A percentile compares a stretch with the other conserved stretches of the same genome.
Evolutionary conservation across 768 basidiomycete species (phyloP).

Genomic region (Russula sp.): DNA sequence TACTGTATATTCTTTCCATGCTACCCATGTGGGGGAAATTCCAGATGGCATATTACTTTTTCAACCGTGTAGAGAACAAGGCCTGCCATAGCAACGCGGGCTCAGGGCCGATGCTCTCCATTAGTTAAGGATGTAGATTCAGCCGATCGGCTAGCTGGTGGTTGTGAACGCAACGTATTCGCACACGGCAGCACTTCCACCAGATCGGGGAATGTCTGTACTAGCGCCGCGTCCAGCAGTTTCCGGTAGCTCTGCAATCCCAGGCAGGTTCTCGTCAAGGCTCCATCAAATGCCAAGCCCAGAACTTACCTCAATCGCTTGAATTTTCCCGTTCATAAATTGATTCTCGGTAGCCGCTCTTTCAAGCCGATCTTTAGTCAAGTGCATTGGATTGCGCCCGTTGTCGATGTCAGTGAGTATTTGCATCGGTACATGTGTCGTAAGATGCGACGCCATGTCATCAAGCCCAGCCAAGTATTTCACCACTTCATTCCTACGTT

Average conservation of each 20-base stretch:
- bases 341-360: constrained; percentile 85
- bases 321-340: constrained; percentile 86
- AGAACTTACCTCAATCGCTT: constrained; percentile 58
- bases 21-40: too few relatives aligned
- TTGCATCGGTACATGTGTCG: constrained; percentile 68
- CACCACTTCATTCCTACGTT: constrained; percentile 65
- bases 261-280: constrained; percentile 1
- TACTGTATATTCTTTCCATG: too few relatives aligned
- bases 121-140: constrained; percentile 1
- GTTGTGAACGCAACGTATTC: not conserved
- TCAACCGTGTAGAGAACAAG: not conserved
- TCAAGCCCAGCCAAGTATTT: constrained; percentile 61
- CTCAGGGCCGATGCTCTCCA: constrained; percentile 13
- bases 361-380: constrained; percentile 75
- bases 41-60: too few relatives aligned
- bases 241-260: constrained; percentile 59
- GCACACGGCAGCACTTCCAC: constrained; percentile 23
- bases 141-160: not conserved
- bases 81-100: constrained; percentile 7
- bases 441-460: constrained; percentile 54
- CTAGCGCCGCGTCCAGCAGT: constrained; percentile 62
- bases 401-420: constrained; percentile 75
- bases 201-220: constrained; percentile 67
- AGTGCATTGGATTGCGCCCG: constrained; percentile 71
- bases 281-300: not conserved